These are phyloP conservation scores for Exserohilum rostratum DNA, from an alignment of 2,329 filamentous ascomycete genomes.

Conservation along the genomic window DNA sequence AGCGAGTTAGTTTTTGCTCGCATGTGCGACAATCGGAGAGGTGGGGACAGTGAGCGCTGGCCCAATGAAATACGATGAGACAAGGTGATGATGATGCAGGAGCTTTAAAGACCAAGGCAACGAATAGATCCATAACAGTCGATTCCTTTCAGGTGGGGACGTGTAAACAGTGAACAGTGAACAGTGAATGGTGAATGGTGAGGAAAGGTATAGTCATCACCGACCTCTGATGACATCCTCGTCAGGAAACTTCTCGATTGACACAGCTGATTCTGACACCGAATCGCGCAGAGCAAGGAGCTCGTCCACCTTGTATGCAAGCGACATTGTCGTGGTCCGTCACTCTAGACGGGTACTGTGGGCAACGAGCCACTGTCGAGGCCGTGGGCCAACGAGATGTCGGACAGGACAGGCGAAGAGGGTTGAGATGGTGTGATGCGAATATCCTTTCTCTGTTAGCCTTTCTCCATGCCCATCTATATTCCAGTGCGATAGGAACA, in stretches of 20 bases:
- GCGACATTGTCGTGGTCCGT: slow-evolving; percentile 33
- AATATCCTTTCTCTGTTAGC: slow-evolving; percentile 38
- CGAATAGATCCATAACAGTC: neutral
- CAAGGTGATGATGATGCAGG: neutral
- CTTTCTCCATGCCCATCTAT: neutral
- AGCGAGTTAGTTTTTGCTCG: slow-evolving; percentile 11
- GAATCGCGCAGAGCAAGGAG: slow-evolving; percentile 50
- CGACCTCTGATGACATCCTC: slow-evolving; percentile 52
- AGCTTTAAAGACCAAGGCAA: neutral
- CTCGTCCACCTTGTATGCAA: slow-evolving; percentile 50
- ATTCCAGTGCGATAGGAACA: neutral
- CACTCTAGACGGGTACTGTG: slow-evolving; percentile 10
- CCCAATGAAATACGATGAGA: neutral
- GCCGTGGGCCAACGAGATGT: slow-evolving; percentile 15
- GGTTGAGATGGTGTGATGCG: slow-evolving; percentile 48
- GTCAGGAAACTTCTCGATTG: slow-evolving; percentile 50
- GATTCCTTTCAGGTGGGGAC: neutral
- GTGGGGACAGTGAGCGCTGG: neutral
- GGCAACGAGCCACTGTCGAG: slow-evolving; percentile 16
- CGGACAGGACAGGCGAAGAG: slow-evolving; percentile 22
- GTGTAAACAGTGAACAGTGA: slow-evolving; percentile 21
- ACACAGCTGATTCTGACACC: slow-evolving; percentile 51
- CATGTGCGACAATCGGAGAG: neutral
- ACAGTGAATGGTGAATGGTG: slow-evolving; percentile 21
- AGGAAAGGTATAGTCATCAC: slow-evolving; percentile 21